Percentiles rank a stretch among this genome's conserved stretches.
These are phyloP conservation scores for Pseudoneurospora amorphoporcata DNA, from an alignment of 495 filamentous ascomycete species.

Conservation along the genomic window DNA sequence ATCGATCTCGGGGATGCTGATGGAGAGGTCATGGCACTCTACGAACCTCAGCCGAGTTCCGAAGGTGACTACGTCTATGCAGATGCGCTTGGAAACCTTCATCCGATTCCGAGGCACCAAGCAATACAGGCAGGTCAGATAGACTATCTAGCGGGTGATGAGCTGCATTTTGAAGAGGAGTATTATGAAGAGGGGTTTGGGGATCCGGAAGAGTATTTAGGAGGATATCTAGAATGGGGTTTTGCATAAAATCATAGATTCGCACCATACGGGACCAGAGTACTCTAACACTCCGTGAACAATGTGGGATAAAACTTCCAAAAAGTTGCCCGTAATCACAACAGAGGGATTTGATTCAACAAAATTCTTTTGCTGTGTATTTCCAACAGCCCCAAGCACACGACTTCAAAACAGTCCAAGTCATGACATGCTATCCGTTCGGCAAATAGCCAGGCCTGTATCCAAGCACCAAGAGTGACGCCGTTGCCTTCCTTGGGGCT, in stretches of 20 bases:
- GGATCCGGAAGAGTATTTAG: background rate
- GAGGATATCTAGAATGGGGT: background rate
- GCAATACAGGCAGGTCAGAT: background rate
- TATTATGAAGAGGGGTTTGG: background rate
- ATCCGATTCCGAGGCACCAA: constrained; percentile 1
- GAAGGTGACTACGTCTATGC: constrained; percentile 21
- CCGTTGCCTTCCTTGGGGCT: background rate
- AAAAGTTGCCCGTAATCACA: background rate
- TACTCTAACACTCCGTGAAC: background rate
- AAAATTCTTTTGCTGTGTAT: background rate
- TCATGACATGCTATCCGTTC: background rate
- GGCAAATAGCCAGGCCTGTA: background rate
- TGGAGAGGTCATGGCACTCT: background rate
- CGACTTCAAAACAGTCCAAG: background rate
- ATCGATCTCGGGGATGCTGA: background rate
- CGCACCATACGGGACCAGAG: background rate
- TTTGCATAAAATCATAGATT: background rate
- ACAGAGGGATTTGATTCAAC: background rate
- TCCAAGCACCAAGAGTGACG: background rate
- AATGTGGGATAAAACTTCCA: background rate
- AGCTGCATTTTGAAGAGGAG: background rate
- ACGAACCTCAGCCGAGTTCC: constrained; percentile 1
- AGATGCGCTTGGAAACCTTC: constrained; percentile 15
- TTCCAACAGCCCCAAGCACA: background rate
- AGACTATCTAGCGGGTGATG: background rate